These are phyloP conservation scores for Daedaleopsis nitida DNA, from an alignment of 768 basidiomycete genomes.

Conservation along the genomic window DNA sequence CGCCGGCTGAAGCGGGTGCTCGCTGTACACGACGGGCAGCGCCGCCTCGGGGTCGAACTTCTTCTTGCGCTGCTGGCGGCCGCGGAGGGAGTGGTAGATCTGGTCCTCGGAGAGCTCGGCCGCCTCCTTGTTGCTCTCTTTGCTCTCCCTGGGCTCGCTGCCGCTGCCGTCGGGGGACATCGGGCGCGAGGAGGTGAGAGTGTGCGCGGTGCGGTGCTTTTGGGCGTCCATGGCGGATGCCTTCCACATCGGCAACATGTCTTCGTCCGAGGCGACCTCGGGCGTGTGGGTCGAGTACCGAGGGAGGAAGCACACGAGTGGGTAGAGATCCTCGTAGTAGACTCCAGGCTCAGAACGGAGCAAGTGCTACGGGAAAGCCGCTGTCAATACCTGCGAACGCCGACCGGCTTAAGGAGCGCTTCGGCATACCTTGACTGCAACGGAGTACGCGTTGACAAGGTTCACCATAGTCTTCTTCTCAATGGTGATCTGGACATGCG, in stretches of 20 bases:
- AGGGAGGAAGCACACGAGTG: constrained; percentile 67
- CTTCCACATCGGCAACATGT: constrained; percentile 61
- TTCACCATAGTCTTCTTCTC: constrained; percentile 57
- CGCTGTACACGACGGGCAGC: constrained; percentile 44
- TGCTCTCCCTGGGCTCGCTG: not conserved
- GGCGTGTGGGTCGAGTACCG: constrained; percentile 45
- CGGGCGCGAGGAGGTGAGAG: constrained; percentile 17
- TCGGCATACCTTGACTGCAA: constrained; percentile 58
- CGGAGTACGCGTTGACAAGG: constrained; percentile 70
- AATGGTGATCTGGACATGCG: constrained; percentile 38
- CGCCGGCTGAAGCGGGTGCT: constrained; percentile 53
- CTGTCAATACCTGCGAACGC: not conserved
- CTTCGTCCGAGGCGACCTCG: constrained; percentile 32
- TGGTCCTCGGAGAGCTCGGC: constrained; percentile 17
- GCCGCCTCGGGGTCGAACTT: constrained; percentile 48
- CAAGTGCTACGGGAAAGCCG: constrained; percentile 45
- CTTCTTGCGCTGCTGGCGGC: constrained; percentile 31
- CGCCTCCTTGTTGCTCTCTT: constrained; percentile 4
- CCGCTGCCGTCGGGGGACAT: constrained; percentile 12
- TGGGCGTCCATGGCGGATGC: constrained; percentile 36
- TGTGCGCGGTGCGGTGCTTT: constrained; percentile 24
- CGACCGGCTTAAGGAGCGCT: not conserved
- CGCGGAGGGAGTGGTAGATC: constrained; percentile 26
- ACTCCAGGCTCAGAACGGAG: constrained; percentile 70
- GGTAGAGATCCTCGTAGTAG: constrained; percentile 76